Evolutionary conservation across 176 grass and related monocot genomes (phyloP).

Genomic region (Alloteropsis semialata): DNA sequence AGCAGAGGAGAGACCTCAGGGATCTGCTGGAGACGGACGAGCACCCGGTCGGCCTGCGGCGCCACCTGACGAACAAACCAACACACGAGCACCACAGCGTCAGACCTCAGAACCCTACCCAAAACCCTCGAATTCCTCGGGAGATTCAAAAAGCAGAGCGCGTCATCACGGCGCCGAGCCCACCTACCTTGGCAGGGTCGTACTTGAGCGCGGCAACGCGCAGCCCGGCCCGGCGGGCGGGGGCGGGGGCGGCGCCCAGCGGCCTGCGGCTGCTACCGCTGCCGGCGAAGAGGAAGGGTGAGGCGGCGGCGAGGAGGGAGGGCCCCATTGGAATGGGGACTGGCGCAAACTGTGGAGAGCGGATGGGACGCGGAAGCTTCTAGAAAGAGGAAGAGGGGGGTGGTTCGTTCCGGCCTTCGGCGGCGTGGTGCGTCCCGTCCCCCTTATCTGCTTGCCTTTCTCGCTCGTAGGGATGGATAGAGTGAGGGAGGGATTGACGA

Average conservation of each 20-base stretch:
- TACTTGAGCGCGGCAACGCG: conserved; percentile 60
- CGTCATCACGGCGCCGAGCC: background rate
- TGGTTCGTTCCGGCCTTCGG: background rate
- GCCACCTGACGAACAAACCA: conserved; percentile 49
- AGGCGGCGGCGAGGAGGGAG: conserved; percentile 38
- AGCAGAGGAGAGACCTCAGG: conserved; percentile 52
- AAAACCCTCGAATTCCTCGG: background rate
- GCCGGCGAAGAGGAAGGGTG: conserved; percentile 42
- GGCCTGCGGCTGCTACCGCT: background rate
- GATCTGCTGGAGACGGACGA: conserved; percentile 83
- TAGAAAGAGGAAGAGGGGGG: background rate
- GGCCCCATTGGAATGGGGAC: conserved; percentile 39
- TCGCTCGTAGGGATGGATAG: background rate
- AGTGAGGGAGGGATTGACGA: background rate
- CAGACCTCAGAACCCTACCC: conserved; percentile 10
- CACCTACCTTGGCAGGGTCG: conserved; percentile 73
- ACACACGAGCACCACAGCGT: background rate
- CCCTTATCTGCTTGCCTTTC: conserved; percentile 23
- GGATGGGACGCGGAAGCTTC: conserved; percentile 21
- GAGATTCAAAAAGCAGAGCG: background rate
- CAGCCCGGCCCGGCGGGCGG: conserved; percentile 15
- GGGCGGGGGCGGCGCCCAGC: conserved; percentile 12
- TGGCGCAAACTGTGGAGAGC: background rate
- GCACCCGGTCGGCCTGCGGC: conserved; percentile 81
- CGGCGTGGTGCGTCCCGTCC: background rate